These are phyloP conservation scores for Salix purpurea DNA, from an alignment of 345 rosid genomes.

Conservation along the genomic window DNA sequence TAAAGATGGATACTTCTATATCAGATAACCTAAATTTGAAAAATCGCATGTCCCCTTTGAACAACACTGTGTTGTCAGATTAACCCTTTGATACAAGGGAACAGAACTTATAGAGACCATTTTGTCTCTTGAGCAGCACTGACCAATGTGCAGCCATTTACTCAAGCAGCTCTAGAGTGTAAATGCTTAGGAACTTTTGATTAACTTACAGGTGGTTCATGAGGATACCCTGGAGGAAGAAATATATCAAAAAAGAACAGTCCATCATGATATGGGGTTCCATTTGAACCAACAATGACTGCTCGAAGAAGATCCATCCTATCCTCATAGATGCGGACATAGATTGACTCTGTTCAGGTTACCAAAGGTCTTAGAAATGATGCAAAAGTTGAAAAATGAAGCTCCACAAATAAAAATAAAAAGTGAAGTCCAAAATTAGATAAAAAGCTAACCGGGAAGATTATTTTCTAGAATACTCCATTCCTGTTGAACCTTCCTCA, in stretches of 20 bases:
- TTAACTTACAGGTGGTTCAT: constrained; percentile 80
- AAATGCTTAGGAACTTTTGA: neutral
- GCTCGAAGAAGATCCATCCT: constrained; percentile 86
- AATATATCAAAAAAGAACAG: constrained; percentile 87
- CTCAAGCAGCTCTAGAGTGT: constrained; percentile 2
- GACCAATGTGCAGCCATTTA: neutral
- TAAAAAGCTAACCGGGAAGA: constrained; percentile 66
- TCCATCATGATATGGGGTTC: constrained; percentile 90
- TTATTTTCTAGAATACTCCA: constrained; percentile 71
- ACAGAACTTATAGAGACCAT: neutral
- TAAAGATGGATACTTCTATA: neutral
- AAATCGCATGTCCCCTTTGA: neutral
- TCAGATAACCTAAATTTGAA: neutral
- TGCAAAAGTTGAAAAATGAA: neutral
- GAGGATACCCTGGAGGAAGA: constrained; percentile 81
- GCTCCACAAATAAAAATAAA: neutral
- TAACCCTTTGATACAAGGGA: neutral
- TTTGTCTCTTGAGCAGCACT: neutral
- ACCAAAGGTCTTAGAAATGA: neutral
- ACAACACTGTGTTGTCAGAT: neutral
- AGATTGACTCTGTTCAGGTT: constrained; percentile 60
- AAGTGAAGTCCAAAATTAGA: constrained; percentile 4
- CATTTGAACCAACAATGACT: constrained; percentile 75
- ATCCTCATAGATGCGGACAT: constrained; percentile 72
- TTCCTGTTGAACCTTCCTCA: constrained; percentile 85